Conservation (phyloP, 768 basidiomycete species). For the Leccinellum luteum region DNA sequence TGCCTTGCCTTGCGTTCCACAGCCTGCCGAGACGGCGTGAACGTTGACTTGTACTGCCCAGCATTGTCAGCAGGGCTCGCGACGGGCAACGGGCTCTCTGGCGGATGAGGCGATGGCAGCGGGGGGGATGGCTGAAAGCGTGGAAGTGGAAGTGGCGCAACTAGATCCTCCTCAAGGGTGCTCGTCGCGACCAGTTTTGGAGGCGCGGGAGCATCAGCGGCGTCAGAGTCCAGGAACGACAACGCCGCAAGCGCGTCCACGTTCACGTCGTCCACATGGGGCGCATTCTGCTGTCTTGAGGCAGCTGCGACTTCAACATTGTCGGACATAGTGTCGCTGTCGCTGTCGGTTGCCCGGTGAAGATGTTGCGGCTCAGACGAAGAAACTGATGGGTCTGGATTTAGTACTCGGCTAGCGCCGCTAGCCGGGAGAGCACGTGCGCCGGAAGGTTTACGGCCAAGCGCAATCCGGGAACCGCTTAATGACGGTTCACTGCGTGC, state of each 20-base stretch:
- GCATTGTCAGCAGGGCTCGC: constrained; percentile 26
- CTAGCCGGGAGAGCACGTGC: constrained; percentile 62
- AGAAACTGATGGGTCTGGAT: constrained; percentile 37
- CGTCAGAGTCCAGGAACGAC: constrained; percentile 59
- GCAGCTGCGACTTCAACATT: constrained; percentile 6
- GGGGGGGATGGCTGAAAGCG: constrained; percentile 26
- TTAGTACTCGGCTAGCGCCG: constrained; percentile 37
- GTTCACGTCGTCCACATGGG: constrained; percentile 46
- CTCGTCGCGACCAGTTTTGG: constrained; percentile 8
- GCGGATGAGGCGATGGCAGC: constrained; percentile 33
- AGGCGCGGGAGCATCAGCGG: constrained; percentile 22
- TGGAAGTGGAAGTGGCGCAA: constrained; percentile 31
- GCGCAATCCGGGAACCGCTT: constrained; percentile 35
- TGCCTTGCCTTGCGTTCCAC: constrained; percentile 81
- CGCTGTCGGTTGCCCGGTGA: constrained; percentile 28
- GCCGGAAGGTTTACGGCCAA: constrained; percentile 75
- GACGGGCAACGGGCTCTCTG: constrained; percentile 24
- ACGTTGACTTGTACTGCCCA: constrained; percentile 74
- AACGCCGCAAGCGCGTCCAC: constrained; percentile 78
- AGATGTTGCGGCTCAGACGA: constrained; percentile 33
- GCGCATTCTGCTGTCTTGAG: constrained; percentile 8
- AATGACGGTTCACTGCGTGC: constrained; percentile 30
- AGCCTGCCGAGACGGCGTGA: constrained; percentile 81
- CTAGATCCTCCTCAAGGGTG: constrained; percentile 1
- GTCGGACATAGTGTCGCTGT: constrained; percentile 35